Percentiles rank a stretch among this genome's conserved stretches.
Evolutionary conservation across 768 basidiomycete genomes (phyloP).

Genomic region (Mycena floridula): DNA sequence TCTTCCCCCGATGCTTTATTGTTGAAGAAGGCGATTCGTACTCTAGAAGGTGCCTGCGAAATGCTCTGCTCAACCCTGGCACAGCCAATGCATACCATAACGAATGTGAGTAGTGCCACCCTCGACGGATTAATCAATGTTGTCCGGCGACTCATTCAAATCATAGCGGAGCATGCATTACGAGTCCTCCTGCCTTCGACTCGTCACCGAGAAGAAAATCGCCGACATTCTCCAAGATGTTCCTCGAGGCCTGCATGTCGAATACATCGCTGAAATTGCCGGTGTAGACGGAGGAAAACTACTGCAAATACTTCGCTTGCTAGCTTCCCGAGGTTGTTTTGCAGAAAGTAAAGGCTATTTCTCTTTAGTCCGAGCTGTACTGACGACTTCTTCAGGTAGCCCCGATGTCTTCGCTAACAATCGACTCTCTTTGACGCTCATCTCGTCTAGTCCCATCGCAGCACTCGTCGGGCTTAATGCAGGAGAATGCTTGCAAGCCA

Average conservation of each 20-base stretch:
- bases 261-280: conserved; percentile 1
- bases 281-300: conserved; percentile 5
- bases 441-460: background rate
- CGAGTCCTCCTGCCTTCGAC: background rate
- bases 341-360: background rate
- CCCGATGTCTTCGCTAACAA: conserved; percentile 7
- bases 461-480: background rate
- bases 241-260: conserved; percentile 7
- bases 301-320: conserved; percentile 4
- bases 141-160: background rate
- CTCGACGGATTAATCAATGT: background rate
- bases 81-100: conserved; percentile 9
- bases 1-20: conserved; percentile 1
- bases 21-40: conserved; percentile 10
- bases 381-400: background rate
- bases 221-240: conserved; percentile 1
- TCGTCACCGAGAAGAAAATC: conserved; percentile 2
- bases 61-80: conserved; percentile 14
- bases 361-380: background rate
- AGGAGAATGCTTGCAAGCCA: background rate
- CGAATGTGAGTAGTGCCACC: conserved; percentile 8
- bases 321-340: conserved; percentile 4
- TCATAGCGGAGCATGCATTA: background rate
- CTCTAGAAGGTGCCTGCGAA: conserved; percentile 16
- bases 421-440: conserved; percentile 5